Base-by-base conservation (phyloP, 164 flowering plant genomes). In the Tinospora cordifolia region DNA sequence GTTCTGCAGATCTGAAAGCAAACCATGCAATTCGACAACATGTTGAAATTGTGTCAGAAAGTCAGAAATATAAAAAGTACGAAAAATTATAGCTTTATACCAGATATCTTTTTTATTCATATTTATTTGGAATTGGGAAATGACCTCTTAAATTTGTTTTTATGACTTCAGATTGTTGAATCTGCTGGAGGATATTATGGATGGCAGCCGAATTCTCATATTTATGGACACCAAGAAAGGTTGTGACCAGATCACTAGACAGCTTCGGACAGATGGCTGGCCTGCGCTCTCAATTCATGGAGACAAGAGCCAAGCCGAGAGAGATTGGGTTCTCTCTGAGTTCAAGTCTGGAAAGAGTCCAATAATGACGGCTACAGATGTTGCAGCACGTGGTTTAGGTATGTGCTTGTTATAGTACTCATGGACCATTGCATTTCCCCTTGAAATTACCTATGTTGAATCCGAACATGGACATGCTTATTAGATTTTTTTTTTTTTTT, bases 201-300 rank as follows among this genome's bases (percentile, higher is more conserved):
- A 94, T 80, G 99, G 99, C 12, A 89, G 97, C 80, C 86, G 99
- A 57, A 94, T 94, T 71, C 78, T 94, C 72, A 86, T 94, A 68
- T 94, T 94, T 80, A 87, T 94, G 93, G 99, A 92, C 75, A 94
- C 99, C n/a, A 94, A 94, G 78, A 94, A 90, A 79, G 99, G 99
- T 47, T 92, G 99, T 76, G 98, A 94, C 76, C 97, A 92, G 71
- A 77, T 86, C 39, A 94, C 98, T 22, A 81, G 99, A 78, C 97
- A 94, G 84, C 97, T 94, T 72, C 95, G 97, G 27, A 90, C 87
- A 95, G 99, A 92, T 85, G 99, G 97, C 70, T 94, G 99, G 99
- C 99, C 99, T 74, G 97, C 99, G 30, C 89, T 94, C 30, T 92
- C 99, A 69, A 94, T 94, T 72, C 99, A 94, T 76, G 99, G 99